Evolutionary conservation across 129 eudicot genomes (phyloP).

Genomic region (Artemisia argyi): DNA sequence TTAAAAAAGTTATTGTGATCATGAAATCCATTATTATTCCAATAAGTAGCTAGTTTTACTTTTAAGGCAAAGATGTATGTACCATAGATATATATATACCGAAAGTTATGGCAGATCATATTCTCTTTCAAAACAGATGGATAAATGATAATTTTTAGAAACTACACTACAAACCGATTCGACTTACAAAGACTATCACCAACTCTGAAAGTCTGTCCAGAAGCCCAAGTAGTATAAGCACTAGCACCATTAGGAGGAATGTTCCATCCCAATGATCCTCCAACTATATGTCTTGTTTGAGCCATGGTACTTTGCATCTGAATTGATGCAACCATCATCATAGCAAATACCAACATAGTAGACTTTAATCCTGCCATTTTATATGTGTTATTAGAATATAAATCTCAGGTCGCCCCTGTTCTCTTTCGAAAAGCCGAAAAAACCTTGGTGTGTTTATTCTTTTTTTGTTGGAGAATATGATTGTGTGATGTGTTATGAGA

Average conservation of each 20-base stretch:
- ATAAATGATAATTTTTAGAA: too few species aligned
- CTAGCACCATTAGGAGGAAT: constrained; percentile 39
- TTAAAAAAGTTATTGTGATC: too few species aligned
- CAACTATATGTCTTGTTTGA: constrained; percentile 64
- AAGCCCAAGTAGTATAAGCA: constrained; percentile 54
- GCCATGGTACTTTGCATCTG: constrained; percentile 29
- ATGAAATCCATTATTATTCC: too few species aligned
- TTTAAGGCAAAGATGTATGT: too few species aligned
- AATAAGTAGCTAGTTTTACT: too few species aligned
- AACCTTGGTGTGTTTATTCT: constrained; percentile 1
- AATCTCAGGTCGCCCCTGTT: constrained; percentile 53
- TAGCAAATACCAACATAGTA: constrained; percentile 22
- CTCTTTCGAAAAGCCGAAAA: constrained; percentile 6
- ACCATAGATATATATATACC: too few species aligned
- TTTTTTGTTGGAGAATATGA: neutral
- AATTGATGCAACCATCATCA: constrained; percentile 38
- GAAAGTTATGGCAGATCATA: too few species aligned
- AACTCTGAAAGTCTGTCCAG: constrained; percentile 35
- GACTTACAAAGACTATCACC: constrained; percentile 56
- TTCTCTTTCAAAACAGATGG: too few species aligned
- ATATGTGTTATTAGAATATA: constrained; percentile 32
- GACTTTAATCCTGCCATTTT: constrained; percentile 38
- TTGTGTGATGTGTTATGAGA: constrained; percentile 10
- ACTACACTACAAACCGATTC: too few species aligned
- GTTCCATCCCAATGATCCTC: constrained; percentile 52